Percentiles rank a stretch among this genome's conserved stretches.
phyloP scores from a whole-genome alignment of 225 moss, liverwort and hornwort genomes.

The Neckera pumila region DNA sequence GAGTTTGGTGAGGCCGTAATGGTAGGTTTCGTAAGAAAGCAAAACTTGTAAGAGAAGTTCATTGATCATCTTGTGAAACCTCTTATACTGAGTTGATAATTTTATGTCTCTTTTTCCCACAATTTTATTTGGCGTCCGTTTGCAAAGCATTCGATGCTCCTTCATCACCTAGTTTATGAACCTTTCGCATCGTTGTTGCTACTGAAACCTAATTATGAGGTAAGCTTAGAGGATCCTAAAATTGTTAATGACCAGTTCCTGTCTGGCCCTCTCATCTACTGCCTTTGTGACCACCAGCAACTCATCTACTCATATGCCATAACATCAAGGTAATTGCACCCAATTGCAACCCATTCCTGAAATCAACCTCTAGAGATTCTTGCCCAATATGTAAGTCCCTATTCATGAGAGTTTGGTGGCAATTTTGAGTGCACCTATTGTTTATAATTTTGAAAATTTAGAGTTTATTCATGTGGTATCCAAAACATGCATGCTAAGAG shows the following conservation, averaged over 20 bases:
- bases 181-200: neutral
- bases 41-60: neutral
- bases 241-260: too few species aligned
- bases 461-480: neutral
- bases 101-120: neutral
- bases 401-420: neutral
- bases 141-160: neutral
- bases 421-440: neutral
- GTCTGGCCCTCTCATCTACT: too few species aligned
- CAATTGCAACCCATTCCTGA: too few species aligned
- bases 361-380: neutral
- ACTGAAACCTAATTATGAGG: neutral
- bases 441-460: neutral
- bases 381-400: too few species aligned
- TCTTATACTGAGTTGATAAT: neutral
- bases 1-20: neutral
- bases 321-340: neutral
- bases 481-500: neutral
- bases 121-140: neutral
- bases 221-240: neutral
- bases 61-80: neutral
- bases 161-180: neutral
- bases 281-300: neutral
- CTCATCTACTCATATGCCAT: neutral
- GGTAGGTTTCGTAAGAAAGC: neutral